These are phyloP conservation scores for Boletus pseudo-olivaceus DNA, from an alignment of 768 basidiomycete genomes.

Conservation along the genomic window DNA sequence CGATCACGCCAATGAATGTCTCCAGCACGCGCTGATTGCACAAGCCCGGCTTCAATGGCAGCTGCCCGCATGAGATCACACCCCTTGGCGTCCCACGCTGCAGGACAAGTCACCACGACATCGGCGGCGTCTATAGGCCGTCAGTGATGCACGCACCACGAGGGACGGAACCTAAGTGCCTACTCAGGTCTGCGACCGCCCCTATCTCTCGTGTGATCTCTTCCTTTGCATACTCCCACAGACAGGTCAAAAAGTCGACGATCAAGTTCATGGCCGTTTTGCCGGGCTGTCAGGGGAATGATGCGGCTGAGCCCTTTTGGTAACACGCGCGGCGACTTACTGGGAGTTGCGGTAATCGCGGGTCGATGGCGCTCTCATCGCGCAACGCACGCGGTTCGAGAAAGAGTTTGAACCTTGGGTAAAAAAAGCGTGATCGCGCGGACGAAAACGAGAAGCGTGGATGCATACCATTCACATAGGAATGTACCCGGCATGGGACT, in stretches of 20 bases:
- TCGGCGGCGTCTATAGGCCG: constrained; percentile 64
- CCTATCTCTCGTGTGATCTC: constrained; percentile 87
- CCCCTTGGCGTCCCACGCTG: constrained; percentile 86
- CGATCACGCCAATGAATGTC: constrained; percentile 79
- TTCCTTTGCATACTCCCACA: constrained; percentile 86
- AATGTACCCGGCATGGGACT: constrained; percentile 61
- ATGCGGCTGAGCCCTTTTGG: not conserved
- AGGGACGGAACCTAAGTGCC: constrained; percentile 22
- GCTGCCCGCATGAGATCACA: constrained; percentile 85
- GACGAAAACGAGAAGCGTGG: not conserved
- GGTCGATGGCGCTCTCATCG: constrained; percentile 67
- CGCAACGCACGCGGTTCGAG: constrained; percentile 79
- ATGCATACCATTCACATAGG: constrained; percentile 50
- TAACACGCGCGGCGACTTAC: constrained; percentile 40
- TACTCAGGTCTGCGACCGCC: constrained; percentile 80
- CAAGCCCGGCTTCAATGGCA: constrained; percentile 77
- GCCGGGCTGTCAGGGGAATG: constrained; percentile 50
- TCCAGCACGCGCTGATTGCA: constrained; percentile 64
- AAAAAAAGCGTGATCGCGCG: not conserved
- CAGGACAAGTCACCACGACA: constrained; percentile 84
- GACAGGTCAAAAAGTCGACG: constrained; percentile 73
- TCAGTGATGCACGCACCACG: not conserved
- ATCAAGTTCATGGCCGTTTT: constrained; percentile 79
- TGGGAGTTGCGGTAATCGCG: constrained; percentile 74
- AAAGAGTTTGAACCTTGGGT: constrained; percentile 82